A percentile compares a stretch with the other conserved stretches of the same genome.
These are phyloP conservation scores for Vaccinium darrowii DNA, from an alignment of 148 eudicot genomes.

Conservation along the genomic window DNA sequence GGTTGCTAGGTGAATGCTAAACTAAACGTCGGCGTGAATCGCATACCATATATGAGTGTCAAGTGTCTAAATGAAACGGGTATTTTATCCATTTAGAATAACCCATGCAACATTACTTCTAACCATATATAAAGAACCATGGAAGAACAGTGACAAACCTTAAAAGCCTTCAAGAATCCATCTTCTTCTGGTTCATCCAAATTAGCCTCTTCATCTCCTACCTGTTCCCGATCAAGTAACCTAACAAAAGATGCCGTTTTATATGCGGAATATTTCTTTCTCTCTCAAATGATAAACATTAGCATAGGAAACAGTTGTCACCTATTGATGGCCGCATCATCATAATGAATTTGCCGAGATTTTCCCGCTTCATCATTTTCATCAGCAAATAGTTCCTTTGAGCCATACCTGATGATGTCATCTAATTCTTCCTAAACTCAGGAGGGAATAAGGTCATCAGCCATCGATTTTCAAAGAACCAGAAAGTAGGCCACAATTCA, in stretches of 20 bases:
- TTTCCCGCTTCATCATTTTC: conserved; percentile 90
- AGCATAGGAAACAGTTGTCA: conserved; percentile 18
- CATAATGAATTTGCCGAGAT: conserved; percentile 97
- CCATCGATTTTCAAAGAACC: conserved; percentile 3
- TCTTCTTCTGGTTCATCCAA: conserved; percentile 87
- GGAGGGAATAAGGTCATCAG: conserved; percentile 16
- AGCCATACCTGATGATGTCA: conserved; percentile 97
- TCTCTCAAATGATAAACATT: background rate
- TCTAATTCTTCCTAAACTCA: conserved; percentile 85
- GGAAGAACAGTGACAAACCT: conserved; percentile 43
- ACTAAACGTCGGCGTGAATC: background rate
- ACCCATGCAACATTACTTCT: background rate
- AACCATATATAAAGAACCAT: background rate
- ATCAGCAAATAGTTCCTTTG: conserved; percentile 91
- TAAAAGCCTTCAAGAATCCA: conserved; percentile 88
- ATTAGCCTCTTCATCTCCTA: conserved; percentile 76
- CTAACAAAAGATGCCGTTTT: conserved; percentile 33
- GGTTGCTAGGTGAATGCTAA: background rate
- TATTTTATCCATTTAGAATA: background rate
- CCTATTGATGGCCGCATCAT: conserved; percentile 94
- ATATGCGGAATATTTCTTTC: background rate
- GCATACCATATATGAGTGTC: background rate
- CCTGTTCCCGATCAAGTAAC: conserved; percentile 84
- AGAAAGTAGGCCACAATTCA: conserved; percentile 16
- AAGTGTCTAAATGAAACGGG: background rate